A percentile compares a stretch with the other conserved stretches of the same genome.
Conservation (phyloP, 306 rosid species). For the Cucurbita moschata region DNA sequence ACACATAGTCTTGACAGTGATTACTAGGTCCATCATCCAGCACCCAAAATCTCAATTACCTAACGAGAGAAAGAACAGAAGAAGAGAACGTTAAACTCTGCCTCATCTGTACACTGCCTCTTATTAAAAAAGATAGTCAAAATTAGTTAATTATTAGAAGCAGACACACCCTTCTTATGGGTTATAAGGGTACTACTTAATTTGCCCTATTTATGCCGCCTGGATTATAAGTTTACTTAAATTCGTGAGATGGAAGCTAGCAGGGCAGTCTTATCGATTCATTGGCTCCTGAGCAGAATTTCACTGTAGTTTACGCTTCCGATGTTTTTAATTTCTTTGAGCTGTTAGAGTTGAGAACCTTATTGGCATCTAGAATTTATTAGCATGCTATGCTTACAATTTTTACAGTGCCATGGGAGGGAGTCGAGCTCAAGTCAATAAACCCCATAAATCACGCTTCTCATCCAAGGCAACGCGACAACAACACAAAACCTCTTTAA, state of each 20-base stretch:
- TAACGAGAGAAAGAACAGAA: no score
- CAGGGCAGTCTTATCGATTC: neutral
- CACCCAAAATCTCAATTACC: no score
- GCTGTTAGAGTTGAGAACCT: neutral
- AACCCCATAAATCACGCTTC: slow-evolving; percentile 65
- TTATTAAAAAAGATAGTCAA: no score
- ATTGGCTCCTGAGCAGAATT: neutral
- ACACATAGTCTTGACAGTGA: no score
- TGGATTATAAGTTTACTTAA: neutral
- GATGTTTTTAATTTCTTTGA: neutral
- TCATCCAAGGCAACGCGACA: slow-evolving; percentile 61
- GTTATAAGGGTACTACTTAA: neutral
- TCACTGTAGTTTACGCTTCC: neutral
- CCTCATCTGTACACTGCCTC: no score
- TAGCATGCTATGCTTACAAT: neutral
- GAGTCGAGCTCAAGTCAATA: slow-evolving; percentile 46
- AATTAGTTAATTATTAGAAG: no score
- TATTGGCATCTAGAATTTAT: neutral
- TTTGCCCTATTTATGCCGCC: neutral
- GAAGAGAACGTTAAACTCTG: no score
- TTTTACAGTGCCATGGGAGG: slow-evolving; percentile 40
- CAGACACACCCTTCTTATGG: no score
- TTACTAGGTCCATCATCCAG: no score
- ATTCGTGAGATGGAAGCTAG: neutral
- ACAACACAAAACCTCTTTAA: slow-evolving; percentile 43